phyloP scores from a whole-genome alignment of 495 filamentous ascomycete species.

The Penicillium canescens region DNA sequence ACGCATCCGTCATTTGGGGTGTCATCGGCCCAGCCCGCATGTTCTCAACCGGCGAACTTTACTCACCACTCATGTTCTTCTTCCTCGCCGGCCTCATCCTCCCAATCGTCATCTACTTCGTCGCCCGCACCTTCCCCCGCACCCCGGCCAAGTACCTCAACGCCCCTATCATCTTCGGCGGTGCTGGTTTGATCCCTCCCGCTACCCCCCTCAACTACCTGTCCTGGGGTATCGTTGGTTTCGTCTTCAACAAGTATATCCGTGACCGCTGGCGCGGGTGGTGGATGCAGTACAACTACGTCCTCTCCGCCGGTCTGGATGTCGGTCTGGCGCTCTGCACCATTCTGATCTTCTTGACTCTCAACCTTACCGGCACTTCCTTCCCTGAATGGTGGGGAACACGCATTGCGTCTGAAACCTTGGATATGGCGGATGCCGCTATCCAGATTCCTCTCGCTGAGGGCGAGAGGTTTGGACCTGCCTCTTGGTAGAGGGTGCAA shows the following conservation, averaged over 20 bases:
- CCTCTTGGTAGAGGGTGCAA: slow-evolving; percentile 34
- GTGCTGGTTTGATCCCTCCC: slow-evolving; percentile 46
- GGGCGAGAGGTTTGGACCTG: slow-evolving; percentile 63
- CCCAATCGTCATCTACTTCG: slow-evolving; percentile 47
- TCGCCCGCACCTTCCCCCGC: slow-evolving; percentile 44
- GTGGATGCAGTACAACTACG: slow-evolving; percentile 81
- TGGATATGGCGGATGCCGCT: slow-evolving; percentile 44
- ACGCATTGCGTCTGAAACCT: slow-evolving; percentile 40
- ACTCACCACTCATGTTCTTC: slow-evolving; percentile 48
- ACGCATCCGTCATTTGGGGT: slow-evolving; percentile 57
- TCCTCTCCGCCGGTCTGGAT: slow-evolving; percentile 71
- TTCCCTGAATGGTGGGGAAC: slow-evolving; percentile 71
- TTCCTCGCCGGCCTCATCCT: slow-evolving; percentile 50
- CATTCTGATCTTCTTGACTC: slow-evolving; percentile 69
- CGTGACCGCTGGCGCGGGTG: slow-evolving; percentile 62
- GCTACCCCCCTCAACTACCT: slow-evolving; percentile 56
- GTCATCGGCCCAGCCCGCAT: slow-evolving; percentile 52
- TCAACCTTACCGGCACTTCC: slow-evolving; percentile 52
- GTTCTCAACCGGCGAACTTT: slow-evolving; percentile 50
- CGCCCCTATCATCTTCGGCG: slow-evolving; percentile 51
- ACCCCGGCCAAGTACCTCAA: slow-evolving; percentile 42
- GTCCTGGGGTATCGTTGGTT: slow-evolving; percentile 67
- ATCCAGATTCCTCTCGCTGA: slow-evolving; percentile 29
- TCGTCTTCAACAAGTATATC: slow-evolving; percentile 66
- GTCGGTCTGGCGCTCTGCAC: slow-evolving; percentile 65